Evolutionary conservation across 2,329 filamentous ascomycete genomes (phyloP).

Genomic region (Neopestalotiopsis clavispora): DNA sequence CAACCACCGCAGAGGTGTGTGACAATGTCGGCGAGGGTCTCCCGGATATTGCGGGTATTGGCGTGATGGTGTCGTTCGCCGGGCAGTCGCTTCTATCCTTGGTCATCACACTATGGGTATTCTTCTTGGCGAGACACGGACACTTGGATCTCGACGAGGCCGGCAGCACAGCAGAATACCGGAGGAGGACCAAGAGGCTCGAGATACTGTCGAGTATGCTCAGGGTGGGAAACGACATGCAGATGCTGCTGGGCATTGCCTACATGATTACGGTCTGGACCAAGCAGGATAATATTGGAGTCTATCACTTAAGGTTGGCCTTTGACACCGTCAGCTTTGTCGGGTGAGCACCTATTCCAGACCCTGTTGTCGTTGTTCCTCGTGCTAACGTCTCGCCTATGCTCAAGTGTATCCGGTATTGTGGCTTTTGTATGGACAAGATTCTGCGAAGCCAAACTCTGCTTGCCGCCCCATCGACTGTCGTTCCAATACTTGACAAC

Average conservation of each 20-base stretch:
- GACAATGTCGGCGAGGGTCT: slow-evolving; percentile 20
- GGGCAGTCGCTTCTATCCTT: slow-evolving; percentile 24
- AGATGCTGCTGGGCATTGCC: slow-evolving; percentile 23
- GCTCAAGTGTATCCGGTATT: slow-evolving; percentile 19
- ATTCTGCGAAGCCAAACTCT: slow-evolving; percentile 20
- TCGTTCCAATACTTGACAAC: slow-evolving; percentile 30
- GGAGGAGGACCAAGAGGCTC: slow-evolving; percentile 17
- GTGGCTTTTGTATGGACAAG: slow-evolving; percentile 20
- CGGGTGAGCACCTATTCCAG: slow-evolving; percentile 15
- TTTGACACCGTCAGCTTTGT: slow-evolving; percentile 26
- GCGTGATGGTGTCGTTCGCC: slow-evolving; percentile 23
- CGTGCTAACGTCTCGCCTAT: not conserved
- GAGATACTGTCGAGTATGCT: slow-evolving; percentile 22
- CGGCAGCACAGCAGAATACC: slow-evolving; percentile 17
- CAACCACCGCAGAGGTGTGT: slow-evolving; percentile 5
- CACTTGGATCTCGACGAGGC: slow-evolving; percentile 20
- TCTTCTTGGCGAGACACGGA: slow-evolving; percentile 21
- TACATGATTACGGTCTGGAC: slow-evolving; percentile 24
- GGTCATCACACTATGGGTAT: slow-evolving; percentile 20
- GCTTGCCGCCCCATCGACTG: slow-evolving; percentile 14
- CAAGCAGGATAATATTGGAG: slow-evolving; percentile 20
- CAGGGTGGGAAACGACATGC: slow-evolving; percentile 24
- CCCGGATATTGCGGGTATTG: slow-evolving; percentile 22
- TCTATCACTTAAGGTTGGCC: slow-evolving; percentile 22
- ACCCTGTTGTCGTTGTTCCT: not conserved